Evolutionary conservation across 352 stramenopile species (phyloP).

Genomic region (Globisporangium perplexum): DNA sequence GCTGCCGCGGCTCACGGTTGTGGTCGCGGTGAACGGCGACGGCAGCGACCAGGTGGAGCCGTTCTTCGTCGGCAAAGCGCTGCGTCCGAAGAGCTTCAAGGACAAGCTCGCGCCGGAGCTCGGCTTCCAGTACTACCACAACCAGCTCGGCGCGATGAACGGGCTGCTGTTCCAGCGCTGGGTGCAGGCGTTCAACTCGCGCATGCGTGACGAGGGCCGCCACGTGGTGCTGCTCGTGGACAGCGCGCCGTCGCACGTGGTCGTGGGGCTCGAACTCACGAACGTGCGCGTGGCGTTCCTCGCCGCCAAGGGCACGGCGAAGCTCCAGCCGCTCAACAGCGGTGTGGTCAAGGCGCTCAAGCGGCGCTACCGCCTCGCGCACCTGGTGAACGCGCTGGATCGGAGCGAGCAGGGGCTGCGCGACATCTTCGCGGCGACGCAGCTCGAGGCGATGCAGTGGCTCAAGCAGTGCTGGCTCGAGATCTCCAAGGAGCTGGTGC

Average conservation of each 20-base stretch:
- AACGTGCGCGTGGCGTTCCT: slow-evolving; percentile 13
- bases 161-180: slow-evolving; percentile 18
- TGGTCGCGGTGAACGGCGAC: slow-evolving; percentile 12
- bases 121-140: slow-evolving; percentile 18
- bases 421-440: slow-evolving; percentile 14
- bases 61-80: slow-evolving; percentile 14
- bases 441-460: slow-evolving; percentile 15
- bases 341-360: slow-evolving; percentile 19
- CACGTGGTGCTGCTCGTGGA: slow-evolving; percentile 14
- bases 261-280: slow-evolving; percentile 14
- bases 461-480: slow-evolving; percentile 8
- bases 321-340: slow-evolving; percentile 16
- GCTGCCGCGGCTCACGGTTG: slow-evolving; percentile 7
- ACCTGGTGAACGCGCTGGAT: slow-evolving; percentile 13
- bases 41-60: slow-evolving; percentile 14
- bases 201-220: slow-evolving; percentile 13
- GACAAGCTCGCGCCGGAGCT: slow-evolving; percentile 12
- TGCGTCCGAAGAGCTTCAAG: slow-evolving; percentile 9
- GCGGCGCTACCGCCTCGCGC: slow-evolving; percentile 14
- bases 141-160: slow-evolving; percentile 14
- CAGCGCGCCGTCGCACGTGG: slow-evolving; percentile 14
- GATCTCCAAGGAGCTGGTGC: slow-evolving; percentile 1
- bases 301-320: slow-evolving; percentile 3
- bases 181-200: slow-evolving; percentile 12
- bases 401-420: slow-evolving; percentile 13